Percentiles rank a stretch among this genome's conserved stretches.
phyloP scores from a whole-genome alignment of 179 eudicot species.

The Beta corolliflora region DNA sequence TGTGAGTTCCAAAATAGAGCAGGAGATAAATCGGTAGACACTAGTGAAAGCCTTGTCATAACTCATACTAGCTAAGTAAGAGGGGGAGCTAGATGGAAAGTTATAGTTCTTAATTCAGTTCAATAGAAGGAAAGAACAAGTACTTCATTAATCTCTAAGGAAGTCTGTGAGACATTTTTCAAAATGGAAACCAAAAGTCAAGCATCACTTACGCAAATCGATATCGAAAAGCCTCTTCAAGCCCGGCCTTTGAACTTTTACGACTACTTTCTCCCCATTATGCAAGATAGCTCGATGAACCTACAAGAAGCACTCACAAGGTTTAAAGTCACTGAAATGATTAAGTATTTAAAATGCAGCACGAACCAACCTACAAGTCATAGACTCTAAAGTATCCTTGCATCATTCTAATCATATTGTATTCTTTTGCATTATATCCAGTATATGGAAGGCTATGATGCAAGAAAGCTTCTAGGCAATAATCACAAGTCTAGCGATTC shows the following conservation, averaged over 20 bases:
- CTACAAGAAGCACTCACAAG: conserved; percentile 38
- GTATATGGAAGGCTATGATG: background rate
- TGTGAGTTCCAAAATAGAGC: background rate
- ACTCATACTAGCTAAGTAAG: background rate
- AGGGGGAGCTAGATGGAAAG: background rate
- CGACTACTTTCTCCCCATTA: conserved; percentile 87
- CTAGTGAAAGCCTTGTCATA: background rate
- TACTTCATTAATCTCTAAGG: background rate
- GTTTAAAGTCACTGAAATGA: conserved; percentile 16
- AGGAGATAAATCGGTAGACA: background rate
- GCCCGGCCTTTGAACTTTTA: conserved; percentile 98
- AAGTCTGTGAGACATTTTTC: background rate
- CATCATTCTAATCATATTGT: background rate
- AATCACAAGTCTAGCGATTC: no score
- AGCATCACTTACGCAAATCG: conserved; percentile 74
- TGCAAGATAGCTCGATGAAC: conserved; percentile 96
- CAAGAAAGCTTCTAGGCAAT: background rate
- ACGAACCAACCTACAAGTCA: background rate
- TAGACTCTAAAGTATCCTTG: background rate
- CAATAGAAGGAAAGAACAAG: background rate
- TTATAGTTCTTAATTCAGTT: background rate
- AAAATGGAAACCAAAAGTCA: background rate
- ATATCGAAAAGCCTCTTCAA: conserved; percentile 93
- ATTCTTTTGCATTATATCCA: background rate
- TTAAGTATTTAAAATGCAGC: conserved; percentile 4